A percentile compares a stretch with the other conserved stretches of the same genome.
Evolutionary conservation across 495 filamentous ascomycete genomes (phyloP).

Genomic region (Letharia lupina): DNA sequence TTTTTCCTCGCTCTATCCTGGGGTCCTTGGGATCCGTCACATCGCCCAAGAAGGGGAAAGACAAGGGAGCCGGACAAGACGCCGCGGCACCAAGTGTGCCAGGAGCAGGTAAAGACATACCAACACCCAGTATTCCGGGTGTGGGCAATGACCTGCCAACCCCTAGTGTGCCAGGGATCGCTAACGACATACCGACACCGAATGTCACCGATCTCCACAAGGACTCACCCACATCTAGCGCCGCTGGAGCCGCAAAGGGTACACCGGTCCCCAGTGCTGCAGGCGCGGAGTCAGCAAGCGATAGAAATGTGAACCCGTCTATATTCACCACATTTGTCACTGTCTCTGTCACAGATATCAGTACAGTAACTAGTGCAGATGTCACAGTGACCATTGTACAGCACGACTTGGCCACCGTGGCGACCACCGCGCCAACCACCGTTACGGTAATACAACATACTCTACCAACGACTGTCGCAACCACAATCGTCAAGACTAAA

Average conservation of each 20-base stretch:
- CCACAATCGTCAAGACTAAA: neutral
- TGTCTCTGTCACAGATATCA: neutral
- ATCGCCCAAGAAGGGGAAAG: neutral
- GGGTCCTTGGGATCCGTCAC: neutral
- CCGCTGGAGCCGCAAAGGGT: neutral
- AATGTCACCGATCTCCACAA: neutral
- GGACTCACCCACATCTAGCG: neutral
- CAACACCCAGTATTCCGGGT: neutral
- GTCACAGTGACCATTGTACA: neutral
- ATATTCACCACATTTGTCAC: neutral
- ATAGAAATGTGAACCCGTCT: neutral
- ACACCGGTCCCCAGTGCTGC: neutral
- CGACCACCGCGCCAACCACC: neutral
- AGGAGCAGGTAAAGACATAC: neutral
- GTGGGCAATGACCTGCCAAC: neutral
- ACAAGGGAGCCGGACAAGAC: neutral
- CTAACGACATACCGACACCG: neutral
- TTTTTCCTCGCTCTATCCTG: neutral
- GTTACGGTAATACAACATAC: neutral
- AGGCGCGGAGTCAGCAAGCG: neutral
- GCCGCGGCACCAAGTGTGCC: neutral
- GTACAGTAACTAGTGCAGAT: neutral
- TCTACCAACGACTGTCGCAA: neutral
- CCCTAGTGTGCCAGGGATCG: neutral
- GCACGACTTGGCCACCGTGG: neutral